Evolutionary conservation across 2,329 filamentous ascomycete genomes (phyloP).

Genomic region (Stemphylium lycopersici): DNA sequence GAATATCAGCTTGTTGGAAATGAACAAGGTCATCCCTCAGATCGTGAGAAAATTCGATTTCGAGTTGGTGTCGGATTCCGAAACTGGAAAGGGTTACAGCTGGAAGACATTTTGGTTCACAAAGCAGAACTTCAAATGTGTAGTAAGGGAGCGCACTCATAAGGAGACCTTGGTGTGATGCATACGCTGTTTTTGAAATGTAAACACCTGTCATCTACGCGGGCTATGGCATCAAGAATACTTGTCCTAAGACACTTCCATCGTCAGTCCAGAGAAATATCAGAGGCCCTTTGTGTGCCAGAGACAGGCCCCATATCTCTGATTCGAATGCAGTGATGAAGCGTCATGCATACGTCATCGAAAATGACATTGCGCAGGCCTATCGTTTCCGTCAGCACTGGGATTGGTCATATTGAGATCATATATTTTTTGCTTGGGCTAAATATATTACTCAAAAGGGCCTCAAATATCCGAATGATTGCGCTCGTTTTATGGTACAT

Average conservation of each 20-base stretch:
- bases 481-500: neutral
- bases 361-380: neutral
- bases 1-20: slow-evolving; percentile 32
- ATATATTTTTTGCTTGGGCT: too few species aligned
- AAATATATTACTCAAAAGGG: neutral
- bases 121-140: neutral
- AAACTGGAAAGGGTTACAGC: neutral
- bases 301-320: neutral
- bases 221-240: too few species aligned
- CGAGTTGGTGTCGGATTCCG: slow-evolving; percentile 2
- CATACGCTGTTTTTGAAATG: too few species aligned
- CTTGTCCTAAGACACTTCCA: too few species aligned
- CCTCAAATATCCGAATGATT: neutral
- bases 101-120: neutral
- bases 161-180: too few species aligned
- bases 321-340: neutral
- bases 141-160: too few species aligned
- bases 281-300: too few species aligned
- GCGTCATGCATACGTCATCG: neutral
- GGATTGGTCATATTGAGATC: too few species aligned
- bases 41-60: slow-evolving; percentile 27
- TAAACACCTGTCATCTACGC: too few species aligned
- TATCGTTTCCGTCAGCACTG: neutral
- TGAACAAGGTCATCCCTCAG: slow-evolving; percentile 30
- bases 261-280: too few species aligned